These are phyloP conservation scores for Wickerhamiella australiensis DNA, from an alignment of 805 yeast species.

Conservation along the genomic window DNA sequence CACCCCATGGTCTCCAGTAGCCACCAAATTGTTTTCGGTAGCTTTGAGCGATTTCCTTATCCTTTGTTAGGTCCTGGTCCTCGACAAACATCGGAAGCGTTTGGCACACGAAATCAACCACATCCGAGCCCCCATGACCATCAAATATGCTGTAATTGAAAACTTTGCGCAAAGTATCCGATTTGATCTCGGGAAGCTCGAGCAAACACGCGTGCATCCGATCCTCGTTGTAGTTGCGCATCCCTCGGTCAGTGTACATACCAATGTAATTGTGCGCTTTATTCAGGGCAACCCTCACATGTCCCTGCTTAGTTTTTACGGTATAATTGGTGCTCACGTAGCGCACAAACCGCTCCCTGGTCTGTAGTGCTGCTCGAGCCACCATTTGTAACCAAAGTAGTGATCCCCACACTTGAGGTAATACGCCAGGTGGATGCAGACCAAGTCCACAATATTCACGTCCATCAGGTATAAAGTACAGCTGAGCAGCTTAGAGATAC, in stretches of 20 bases:
- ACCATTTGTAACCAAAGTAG: not conserved
- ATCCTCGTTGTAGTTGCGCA: slow-evolving; percentile 73
- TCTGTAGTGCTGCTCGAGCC: slow-evolving; percentile 2
- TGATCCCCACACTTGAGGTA: not conserved
- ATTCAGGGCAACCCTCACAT: slow-evolving; percentile 41
- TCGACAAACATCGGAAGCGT: slow-evolving; percentile 47
- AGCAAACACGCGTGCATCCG: slow-evolving; percentile 55
- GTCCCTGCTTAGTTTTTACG: slow-evolving; percentile 16
- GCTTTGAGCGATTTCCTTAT: slow-evolving; percentile 37
- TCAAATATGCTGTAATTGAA: slow-evolving; percentile 74
- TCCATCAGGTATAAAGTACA: too few relatives aligned
- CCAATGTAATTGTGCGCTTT: slow-evolving; percentile 70
- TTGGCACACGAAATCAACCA: slow-evolving; percentile 47
- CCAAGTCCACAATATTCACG: too few relatives aligned
- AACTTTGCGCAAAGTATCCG: slow-evolving; percentile 27
- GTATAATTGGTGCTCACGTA: slow-evolving; percentile 16
- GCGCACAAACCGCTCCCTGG: slow-evolving; percentile 7
- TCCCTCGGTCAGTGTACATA: slow-evolving; percentile 63
- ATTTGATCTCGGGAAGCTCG: slow-evolving; percentile 30
- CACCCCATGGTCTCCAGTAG: slow-evolving; percentile 75
- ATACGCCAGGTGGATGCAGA: too few relatives aligned
- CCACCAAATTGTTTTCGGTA: slow-evolving; percentile 57
- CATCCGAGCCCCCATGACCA: slow-evolving; percentile 86
- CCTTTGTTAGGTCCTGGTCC: slow-evolving; percentile 28
- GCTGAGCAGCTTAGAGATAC: too few relatives aligned